Percentiles rank a stretch among this genome's conserved stretches.
Conservation (phyloP, 2,329 filamentous ascomycete species). For the Claviceps digitariae region DNA sequence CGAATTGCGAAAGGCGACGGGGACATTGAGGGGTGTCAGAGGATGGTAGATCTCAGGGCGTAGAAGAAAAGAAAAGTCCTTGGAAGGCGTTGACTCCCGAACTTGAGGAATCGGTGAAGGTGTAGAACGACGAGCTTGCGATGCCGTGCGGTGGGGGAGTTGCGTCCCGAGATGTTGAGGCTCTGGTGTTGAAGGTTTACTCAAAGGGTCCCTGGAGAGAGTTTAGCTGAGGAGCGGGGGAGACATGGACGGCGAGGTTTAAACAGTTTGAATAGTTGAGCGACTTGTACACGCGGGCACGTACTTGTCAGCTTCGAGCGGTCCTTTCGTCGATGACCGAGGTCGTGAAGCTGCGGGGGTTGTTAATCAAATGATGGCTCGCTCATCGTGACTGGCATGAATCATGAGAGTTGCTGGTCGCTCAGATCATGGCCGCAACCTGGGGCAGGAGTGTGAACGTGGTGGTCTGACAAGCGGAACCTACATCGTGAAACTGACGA, state of each 20-base stretch:
- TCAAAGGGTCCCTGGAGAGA: constrained; percentile 2
- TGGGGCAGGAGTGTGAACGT: not conserved
- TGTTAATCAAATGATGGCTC: not conserved
- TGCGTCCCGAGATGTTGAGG: constrained; percentile 3
- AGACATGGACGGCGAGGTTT: not conserved
- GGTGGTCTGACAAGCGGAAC: not conserved
- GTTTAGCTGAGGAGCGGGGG: not conserved
- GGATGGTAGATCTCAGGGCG: constrained; percentile 74
- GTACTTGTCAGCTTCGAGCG: constrained; percentile 7
- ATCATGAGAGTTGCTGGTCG: too few species aligned
- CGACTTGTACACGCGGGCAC: not conserved
- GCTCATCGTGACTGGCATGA: too few species aligned
- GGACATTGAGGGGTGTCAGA: constrained; percentile 49
- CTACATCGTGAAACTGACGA: constrained; percentile 7
- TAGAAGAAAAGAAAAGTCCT: constrained; percentile 71
- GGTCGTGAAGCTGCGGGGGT: constrained; percentile 6
- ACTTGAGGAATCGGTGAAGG: constrained; percentile 17
- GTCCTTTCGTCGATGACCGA: constrained; percentile 7
- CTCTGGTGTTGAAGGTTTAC: constrained; percentile 4
- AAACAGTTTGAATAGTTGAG: not conserved
- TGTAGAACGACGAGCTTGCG: constrained; percentile 7
- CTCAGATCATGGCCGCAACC: too few species aligned
- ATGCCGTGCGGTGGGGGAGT: constrained; percentile 11
- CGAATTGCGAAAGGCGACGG: constrained; percentile 55
- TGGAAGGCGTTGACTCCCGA: constrained; percentile 24